Evolutionary conservation across 202 grass and related monocot genomes (phyloP).

Genomic region (Carex arenaria): DNA sequence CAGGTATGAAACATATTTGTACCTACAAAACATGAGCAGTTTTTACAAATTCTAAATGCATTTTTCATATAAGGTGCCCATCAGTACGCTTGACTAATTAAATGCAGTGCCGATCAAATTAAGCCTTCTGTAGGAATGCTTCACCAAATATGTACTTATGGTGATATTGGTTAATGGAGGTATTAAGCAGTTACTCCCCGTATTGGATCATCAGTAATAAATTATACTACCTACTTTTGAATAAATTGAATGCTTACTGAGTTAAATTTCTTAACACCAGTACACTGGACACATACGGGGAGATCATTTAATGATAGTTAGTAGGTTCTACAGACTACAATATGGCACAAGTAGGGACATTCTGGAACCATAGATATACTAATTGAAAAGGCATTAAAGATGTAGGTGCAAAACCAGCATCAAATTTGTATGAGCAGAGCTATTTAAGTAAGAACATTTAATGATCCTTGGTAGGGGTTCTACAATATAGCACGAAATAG

Average conservation of each 20-base stretch:
- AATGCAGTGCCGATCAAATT: not conserved
- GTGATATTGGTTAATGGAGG: not conserved
- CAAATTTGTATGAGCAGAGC: not conserved
- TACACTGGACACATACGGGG: not conserved
- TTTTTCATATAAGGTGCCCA: not conserved
- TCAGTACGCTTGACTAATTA: not conserved
- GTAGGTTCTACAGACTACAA: not conserved
- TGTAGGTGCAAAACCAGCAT: not conserved
- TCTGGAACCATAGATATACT: not conserved
- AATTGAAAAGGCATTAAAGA: not conserved
- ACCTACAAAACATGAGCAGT: not conserved
- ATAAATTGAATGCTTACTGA: not conserved
- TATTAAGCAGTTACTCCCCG: not conserved
- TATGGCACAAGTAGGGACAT: not conserved
- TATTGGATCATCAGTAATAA: conserved; percentile 2
- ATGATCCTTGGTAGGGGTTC: not conserved
- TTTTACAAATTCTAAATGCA: not conserved
- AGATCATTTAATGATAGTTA: not conserved
- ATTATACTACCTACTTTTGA: not conserved
- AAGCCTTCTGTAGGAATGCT: not conserved
- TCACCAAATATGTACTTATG: not conserved
- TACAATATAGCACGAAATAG: not conserved
- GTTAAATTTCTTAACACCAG: not conserved
- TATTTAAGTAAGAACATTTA: not conserved
- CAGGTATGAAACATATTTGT: conserved; percentile 39